A percentile compares a stretch with the other conserved stretches of the same genome.
phyloP scores from a whole-genome alignment of 139 green algal species.

The Chlamydomonas urium region DNA sequence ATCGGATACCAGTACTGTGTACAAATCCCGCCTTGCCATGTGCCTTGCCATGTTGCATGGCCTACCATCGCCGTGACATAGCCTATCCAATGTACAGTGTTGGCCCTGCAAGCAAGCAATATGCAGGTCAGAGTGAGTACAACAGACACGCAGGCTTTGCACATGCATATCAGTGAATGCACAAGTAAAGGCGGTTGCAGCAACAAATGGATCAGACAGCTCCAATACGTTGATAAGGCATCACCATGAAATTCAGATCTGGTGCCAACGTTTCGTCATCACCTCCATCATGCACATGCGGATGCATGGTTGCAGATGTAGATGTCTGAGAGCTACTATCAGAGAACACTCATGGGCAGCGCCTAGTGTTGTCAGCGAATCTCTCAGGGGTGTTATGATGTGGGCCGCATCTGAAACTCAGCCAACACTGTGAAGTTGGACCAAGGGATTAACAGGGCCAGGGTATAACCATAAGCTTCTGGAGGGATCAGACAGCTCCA shows the following conservation, averaged over 20 bases:
- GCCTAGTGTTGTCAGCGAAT: constrained; percentile 49
- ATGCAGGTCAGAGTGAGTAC: too few relatives aligned
- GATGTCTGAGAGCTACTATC: constrained; percentile 44
- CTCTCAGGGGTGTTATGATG: constrained; percentile 24
- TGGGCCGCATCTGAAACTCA: constrained; percentile 44
- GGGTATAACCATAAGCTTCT: too few relatives aligned
- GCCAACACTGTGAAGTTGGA: constrained; percentile 4
- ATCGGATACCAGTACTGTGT: too few relatives aligned
- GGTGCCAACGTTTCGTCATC: constrained; percentile 6
- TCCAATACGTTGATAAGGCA: constrained; percentile 13
- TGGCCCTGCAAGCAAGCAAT: too few relatives aligned
- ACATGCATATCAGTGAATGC: too few relatives aligned
- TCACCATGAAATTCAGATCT: constrained; percentile 9
- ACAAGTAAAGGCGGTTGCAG: too few relatives aligned
- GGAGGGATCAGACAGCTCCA: background rate
- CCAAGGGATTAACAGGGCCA: constrained; percentile 44
- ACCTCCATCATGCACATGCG: background rate
- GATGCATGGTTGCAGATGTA: background rate
- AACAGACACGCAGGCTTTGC: too few relatives aligned
- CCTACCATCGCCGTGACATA: too few relatives aligned
- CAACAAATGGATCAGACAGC: constrained; percentile 14
- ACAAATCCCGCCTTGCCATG: too few relatives aligned
- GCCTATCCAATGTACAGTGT: too few relatives aligned
- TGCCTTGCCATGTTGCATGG: too few relatives aligned
- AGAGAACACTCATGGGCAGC: constrained; percentile 38